Evolutionary conservation across 306 rosid species (phyloP), one percentile per base, ranked within the genome.

Genomic region (Rosa multiflora): DNA sequence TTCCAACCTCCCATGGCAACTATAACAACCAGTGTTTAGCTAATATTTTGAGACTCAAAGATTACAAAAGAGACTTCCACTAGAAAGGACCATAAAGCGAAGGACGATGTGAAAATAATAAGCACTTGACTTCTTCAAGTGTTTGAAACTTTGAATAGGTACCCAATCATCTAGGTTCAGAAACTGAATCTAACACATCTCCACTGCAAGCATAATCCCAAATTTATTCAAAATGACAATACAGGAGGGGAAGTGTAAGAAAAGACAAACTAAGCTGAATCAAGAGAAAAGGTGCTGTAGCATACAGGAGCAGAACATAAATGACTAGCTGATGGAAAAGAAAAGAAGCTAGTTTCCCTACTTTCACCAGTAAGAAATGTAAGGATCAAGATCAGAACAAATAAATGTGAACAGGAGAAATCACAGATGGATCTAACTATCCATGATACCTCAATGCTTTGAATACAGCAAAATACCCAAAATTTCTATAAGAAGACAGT

Each of bases 1-100:
- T 63, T 23, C 75, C 87, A 32, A 58, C 46, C 56, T 66, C 72
- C 86, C 97, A 92, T 90, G 81, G 76, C 85, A 73, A 58, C 74
- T 42, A 6, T 46, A 67, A 79, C 44, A 74, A 44, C 74, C 29
- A n/a, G 76, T 14, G n/a, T 1, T 26, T 52, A 59, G 11, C 47
- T 14, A 62, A 49, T 9, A 39, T 46, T 51, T 47, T 1, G 64
- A 71, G 52, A 59, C 73, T 23, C 40, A 64, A 20, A 56, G 14
- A 66, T 49, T 51, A 26, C 44, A 51, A 59, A 76, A 39, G 73
- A 75, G n/a, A 68, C 46, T 67, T 14, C 59, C 62, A 80, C 9
- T 64, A 53, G 74, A 32, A 59, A 21, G 70, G n/a, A 29, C 49
- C 56, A 67, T 6, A 69, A 20, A 73, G 53, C 37, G 52, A 52